A percentile compares a stretch with the other conserved stretches of the same genome.
Evolutionary conservation across 164 flowering plant genomes (phyloP).

Genomic region (Akebia trifoliata): DNA sequence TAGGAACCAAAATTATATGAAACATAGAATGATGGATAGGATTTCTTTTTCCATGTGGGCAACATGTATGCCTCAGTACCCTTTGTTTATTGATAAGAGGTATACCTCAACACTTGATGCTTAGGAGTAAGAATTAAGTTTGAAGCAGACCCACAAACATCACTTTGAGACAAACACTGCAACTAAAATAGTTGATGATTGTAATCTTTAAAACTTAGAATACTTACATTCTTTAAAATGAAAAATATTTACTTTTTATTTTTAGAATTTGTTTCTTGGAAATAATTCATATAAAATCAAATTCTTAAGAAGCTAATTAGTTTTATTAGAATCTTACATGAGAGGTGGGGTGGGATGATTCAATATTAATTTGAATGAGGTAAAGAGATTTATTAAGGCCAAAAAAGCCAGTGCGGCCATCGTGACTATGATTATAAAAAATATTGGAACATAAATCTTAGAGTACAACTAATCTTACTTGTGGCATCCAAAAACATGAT

Average conservation of each 20-base stretch:
- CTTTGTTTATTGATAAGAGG: constrained; percentile 6
- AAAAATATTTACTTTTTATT: not conserved
- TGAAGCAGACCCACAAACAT: constrained; percentile 22
- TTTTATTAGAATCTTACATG: too few species aligned
- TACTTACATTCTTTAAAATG: not conserved
- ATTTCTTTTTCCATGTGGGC: constrained; percentile 51
- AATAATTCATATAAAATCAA: too few species aligned
- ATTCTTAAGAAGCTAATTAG: too few species aligned
- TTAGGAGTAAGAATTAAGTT: constrained; percentile 44
- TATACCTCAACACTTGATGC: not conserved
- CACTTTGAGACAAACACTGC: constrained; percentile 42
- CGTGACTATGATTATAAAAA: too few species aligned
- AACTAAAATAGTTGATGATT: constrained; percentile 21
- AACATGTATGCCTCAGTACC: constrained; percentile 11
- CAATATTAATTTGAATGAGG: too few species aligned
- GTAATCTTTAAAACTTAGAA: not conserved
- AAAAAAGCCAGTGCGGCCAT: too few species aligned
- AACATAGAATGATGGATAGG: constrained; percentile 29
- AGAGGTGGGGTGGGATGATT: too few species aligned
- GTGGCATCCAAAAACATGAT: too few species aligned
- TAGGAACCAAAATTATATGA: too few species aligned
- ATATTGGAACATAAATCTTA: too few species aligned
- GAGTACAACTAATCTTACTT: too few species aligned
- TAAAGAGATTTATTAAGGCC: too few species aligned
- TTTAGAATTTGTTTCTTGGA: not conserved